These are phyloP conservation scores for Microascus cirrosus DNA, from an alignment of 2,329 filamentous ascomycete species.

Conservation along the genomic window DNA sequence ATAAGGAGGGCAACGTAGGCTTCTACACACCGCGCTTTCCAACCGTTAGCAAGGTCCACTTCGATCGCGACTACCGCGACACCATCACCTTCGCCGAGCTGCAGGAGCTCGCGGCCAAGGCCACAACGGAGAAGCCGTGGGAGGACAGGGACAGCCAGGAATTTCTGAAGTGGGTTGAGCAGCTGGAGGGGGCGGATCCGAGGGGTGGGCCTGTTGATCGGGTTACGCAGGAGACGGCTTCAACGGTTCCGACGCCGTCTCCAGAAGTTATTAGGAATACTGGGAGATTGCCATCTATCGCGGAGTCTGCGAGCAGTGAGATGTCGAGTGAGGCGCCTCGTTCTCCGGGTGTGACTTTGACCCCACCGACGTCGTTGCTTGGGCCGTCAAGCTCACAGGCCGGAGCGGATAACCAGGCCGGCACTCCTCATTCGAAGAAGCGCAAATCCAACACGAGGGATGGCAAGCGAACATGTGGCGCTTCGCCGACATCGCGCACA, in stretches of 20 bases:
- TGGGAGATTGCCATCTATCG: neutral
- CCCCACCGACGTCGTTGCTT: neutral
- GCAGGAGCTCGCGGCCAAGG: conserved; percentile 51
- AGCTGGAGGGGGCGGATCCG: conserved; percentile 44
- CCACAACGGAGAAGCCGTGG: conserved; percentile 29
- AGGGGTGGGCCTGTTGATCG: conserved; percentile 28
- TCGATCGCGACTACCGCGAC: conserved; percentile 60
- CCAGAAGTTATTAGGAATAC: conserved; percentile 6
- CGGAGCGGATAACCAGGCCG: neutral
- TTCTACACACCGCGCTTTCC: conserved; percentile 73
- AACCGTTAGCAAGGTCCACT: conserved; percentile 63
- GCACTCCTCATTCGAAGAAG: neutral
- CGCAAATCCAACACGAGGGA: neutral
- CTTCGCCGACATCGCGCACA: neutral
- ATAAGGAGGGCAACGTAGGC: conserved; percentile 54
- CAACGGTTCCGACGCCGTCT: conserved; percentile 22
- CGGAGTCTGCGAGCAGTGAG: neutral
- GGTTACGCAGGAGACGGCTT: conserved; percentile 31
- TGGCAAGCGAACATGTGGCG: neutral
- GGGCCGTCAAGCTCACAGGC: neutral
- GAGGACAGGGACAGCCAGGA: conserved; percentile 47
- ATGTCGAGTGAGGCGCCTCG: neutral
- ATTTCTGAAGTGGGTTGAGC: conserved; percentile 47
- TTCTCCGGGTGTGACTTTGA: neutral
- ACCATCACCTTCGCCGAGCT: conserved; percentile 59